A percentile compares a stretch with the other conserved stretches of the same genome.
Conservation (phyloP, 208 protist species). For the Crithidia sp. region DNA sequence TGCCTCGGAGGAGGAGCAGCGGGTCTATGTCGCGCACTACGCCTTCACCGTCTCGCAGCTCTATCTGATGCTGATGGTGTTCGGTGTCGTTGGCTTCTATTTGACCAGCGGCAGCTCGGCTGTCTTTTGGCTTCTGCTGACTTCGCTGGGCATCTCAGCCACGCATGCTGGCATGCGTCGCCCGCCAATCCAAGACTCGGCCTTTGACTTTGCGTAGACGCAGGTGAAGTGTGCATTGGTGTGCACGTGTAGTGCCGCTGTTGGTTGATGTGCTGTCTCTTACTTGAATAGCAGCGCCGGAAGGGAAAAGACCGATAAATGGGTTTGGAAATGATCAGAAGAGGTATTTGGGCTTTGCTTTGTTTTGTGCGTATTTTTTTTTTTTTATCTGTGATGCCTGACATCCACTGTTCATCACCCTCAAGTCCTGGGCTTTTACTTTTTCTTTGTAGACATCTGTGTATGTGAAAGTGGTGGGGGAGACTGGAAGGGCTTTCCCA, state of each 20-base stretch:
- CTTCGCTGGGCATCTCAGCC: constrained; percentile 62
- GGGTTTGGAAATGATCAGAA: too few species aligned
- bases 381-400: too few species aligned
- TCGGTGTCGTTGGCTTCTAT: constrained; percentile 75
- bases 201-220: constrained; percentile 60
- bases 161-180: constrained; percentile 69
- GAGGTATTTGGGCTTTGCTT: too few species aligned
- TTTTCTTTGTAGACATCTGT: neutral
- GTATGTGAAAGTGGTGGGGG: neutral
- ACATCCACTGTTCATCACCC: too few species aligned
- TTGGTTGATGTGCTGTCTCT: too few species aligned
- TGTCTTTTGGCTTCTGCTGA: constrained; percentile 85
- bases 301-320: too few species aligned
- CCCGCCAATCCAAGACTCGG: constrained; percentile 52
- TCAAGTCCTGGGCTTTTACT: too few species aligned
- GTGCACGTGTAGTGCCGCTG: too few species aligned
- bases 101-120: constrained; percentile 78
- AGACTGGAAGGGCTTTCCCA: too few species aligned
- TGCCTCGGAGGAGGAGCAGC: constrained; percentile 31
- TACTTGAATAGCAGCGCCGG: too few species aligned
- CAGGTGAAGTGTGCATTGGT: too few species aligned
- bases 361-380: too few species aligned
- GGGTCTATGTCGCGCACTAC: constrained; percentile 33
- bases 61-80: constrained; percentile 67
- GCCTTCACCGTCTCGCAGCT: constrained; percentile 61